A percentile compares a stretch with the other conserved stretches of the same genome.
Evolutionary conservation across 768 basidiomycete species (phyloP).

Genomic region (Mycena capillaripes): DNA sequence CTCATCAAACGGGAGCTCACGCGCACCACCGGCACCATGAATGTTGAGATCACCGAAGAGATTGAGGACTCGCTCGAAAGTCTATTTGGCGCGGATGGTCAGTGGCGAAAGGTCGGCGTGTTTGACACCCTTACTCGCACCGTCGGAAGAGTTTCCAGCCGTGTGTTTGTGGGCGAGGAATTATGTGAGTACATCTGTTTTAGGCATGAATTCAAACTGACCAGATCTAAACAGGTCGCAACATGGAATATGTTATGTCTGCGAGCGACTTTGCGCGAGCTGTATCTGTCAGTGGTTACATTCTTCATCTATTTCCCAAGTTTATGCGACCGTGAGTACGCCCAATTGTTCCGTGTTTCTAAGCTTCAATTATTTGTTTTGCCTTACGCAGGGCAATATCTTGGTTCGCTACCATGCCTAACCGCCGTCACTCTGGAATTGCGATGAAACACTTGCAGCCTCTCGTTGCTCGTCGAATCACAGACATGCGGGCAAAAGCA

Average conservation of each 20-base stretch:
- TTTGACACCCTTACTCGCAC: neutral
- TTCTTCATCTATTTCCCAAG: constrained; percentile 32
- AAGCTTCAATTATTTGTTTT: neutral
- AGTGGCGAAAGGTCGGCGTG: constrained; percentile 4
- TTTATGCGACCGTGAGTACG: constrained; percentile 30
- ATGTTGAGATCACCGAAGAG: constrained; percentile 15
- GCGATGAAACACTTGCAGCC: constrained; percentile 29
- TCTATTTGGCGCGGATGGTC: neutral
- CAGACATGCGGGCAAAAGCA: constrained; percentile 24
- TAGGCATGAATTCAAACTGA: neutral
- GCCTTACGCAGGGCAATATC: constrained; percentile 10
- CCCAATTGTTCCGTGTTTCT: neutral
- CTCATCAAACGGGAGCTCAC: constrained; percentile 31
- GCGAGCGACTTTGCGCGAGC: constrained; percentile 25
- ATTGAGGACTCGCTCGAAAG: neutral
- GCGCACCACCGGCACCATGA: constrained; percentile 19
- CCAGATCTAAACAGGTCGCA: neutral
- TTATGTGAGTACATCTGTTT: neutral
- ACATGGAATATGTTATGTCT: constrained; percentile 25
- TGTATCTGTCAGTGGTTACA: constrained; percentile 24
- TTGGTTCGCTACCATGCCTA: constrained; percentile 32
- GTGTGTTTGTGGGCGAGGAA: constrained; percentile 22
- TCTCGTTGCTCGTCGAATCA: constrained; percentile 20
- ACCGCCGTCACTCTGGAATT: constrained; percentile 25
- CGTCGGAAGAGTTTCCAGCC: constrained; percentile 20